These are phyloP conservation scores for Bipolaris zeicola DNA, from an alignment of 2,329 filamentous ascomycete species.

Conservation along the genomic window DNA sequence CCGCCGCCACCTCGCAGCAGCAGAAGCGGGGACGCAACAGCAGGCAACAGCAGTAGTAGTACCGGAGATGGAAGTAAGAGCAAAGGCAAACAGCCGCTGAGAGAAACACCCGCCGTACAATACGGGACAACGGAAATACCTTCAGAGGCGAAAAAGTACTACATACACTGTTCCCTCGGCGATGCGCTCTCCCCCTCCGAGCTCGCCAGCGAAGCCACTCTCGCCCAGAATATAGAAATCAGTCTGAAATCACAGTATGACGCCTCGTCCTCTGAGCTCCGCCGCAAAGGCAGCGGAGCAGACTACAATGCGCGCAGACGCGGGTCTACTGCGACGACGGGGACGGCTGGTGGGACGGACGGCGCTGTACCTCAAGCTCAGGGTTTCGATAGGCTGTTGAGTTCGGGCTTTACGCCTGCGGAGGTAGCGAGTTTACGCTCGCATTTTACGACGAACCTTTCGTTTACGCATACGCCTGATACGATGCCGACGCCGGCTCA, in stretches of 20 bases:
- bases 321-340: constrained; percentile 34
- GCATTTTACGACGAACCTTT: constrained; percentile 86
- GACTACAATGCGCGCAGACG: constrained; percentile 20
- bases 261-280: constrained; percentile 18
- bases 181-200: constrained; percentile 70
- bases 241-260: constrained; percentile 42
- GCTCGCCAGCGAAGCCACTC: constrained; percentile 68
- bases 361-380: constrained; percentile 72
- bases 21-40: constrained; percentile 19
- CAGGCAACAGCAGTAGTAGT: constrained; percentile 20
- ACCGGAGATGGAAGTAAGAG: constrained; percentile 46
- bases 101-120: constrained; percentile 48
- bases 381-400: constrained; percentile 86
- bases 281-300: constrained; percentile 19
- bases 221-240: constrained; percentile 48
- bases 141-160: constrained; percentile 63
- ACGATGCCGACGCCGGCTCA: constrained; percentile 81
- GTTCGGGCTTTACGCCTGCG: constrained; percentile 77
- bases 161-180: constrained; percentile 95
- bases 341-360: constrained; percentile 58
- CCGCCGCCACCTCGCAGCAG: constrained; percentile 55
- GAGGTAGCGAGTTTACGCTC: constrained; percentile 85
- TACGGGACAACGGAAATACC: constrained; percentile 27
- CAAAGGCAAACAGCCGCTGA: constrained; percentile 72
- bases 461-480: constrained; percentile 81